Conservation (phyloP, 306 rosid species). For the Prunus mume region DNA sequence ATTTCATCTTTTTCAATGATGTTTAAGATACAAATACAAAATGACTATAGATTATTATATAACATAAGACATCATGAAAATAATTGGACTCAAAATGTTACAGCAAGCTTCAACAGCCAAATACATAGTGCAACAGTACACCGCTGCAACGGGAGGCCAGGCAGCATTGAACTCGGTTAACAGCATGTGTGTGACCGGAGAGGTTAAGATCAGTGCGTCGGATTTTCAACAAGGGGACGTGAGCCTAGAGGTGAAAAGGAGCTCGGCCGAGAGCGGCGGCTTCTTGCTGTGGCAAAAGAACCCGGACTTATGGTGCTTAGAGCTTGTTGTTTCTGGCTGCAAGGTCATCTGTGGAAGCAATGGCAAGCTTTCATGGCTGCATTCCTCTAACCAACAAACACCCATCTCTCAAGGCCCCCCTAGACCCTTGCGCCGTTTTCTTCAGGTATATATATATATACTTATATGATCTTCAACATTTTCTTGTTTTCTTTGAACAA, state of each 20-base stretch:
- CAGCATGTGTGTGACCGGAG: constrained; percentile 87
- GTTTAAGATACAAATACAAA: no score
- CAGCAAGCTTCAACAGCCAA: constrained; percentile 97
- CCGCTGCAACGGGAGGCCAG: constrained; percentile 93
- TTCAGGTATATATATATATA: constrained; percentile 45
- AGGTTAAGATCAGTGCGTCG: constrained; percentile 67
- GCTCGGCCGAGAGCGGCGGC: constrained; percentile 63
- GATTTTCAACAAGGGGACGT: constrained; percentile 66
- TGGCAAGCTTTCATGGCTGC: constrained; percentile 85
- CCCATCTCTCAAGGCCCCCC: constrained; percentile 73
- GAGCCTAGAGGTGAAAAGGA: constrained; percentile 58
- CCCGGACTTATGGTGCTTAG: constrained; percentile 84
- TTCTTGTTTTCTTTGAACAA: not conserved
- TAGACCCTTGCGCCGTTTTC: constrained; percentile 87
- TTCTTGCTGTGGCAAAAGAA: constrained; percentile 91
- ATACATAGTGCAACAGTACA: constrained; percentile 87
- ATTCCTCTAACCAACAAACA: constrained; percentile 74
- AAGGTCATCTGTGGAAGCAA: constrained; percentile 82
- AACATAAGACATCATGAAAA: not conserved
- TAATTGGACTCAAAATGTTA: not conserved
- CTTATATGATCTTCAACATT: not conserved
- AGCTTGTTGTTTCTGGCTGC: constrained; percentile 72
- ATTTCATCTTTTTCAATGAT: no score
- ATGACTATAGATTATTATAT: no score
- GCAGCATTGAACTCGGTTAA: constrained; percentile 69